Conservation (phyloP, 2,329 filamentous ascomycete species). For the Alternaria conjuncta region DNA sequence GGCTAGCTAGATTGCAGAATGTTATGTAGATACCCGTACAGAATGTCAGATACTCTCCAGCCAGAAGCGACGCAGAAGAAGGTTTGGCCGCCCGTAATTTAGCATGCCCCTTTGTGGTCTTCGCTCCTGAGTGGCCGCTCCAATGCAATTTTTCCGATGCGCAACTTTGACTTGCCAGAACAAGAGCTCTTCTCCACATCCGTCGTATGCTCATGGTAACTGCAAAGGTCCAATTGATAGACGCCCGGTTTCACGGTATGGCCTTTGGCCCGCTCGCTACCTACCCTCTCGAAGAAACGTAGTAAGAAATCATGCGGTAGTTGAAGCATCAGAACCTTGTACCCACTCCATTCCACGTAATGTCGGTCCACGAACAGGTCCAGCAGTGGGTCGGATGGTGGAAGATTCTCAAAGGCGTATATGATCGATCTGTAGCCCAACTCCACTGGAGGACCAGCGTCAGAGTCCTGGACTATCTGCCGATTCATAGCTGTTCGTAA, state of each 20-base stretch:
- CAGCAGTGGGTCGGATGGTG: neutral
- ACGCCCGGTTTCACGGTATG: too few relatives aligned
- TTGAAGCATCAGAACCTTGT: too few relatives aligned
- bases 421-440: too few relatives aligned
- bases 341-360: neutral
- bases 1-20: neutral
- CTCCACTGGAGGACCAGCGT: too few relatives aligned
- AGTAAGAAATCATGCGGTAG: neutral
- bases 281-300: neutral
- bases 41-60: too few relatives aligned
- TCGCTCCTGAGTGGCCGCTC: too few relatives aligned
- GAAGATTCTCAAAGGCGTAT: neutral
- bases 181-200: neutral
- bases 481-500: conserved; percentile 7
- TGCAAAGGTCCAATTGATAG: neutral
- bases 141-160: too few relatives aligned
- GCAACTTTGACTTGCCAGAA: neutral
- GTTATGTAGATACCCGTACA: conserved; percentile 11
- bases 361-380: neutral
- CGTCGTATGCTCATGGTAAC: neutral
- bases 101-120: too few relatives aligned
- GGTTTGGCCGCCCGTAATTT: too few relatives aligned
- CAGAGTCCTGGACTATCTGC: neutral
- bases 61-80: too few relatives aligned
- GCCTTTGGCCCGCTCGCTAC: neutral